Evolutionary conservation across 2,329 filamentous ascomycete species (phyloP).

Genomic region (Trichoderma sp.): DNA sequence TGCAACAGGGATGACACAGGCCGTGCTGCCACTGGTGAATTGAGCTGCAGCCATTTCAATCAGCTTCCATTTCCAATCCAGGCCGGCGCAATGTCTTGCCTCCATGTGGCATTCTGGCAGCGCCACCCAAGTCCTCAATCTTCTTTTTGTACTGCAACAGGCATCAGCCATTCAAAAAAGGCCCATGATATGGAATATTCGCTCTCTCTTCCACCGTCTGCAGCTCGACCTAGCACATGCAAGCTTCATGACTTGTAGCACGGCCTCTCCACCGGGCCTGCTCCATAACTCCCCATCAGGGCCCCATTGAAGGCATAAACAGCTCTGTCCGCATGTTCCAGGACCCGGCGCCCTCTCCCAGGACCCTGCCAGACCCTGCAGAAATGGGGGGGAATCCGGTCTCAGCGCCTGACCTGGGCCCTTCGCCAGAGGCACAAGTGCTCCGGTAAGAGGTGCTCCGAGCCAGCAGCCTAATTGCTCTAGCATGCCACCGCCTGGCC

Average conservation of each 20-base stretch:
- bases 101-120: conserved; percentile 8
- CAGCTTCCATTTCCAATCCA: background rate
- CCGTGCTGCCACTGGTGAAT: background rate
- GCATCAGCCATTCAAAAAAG: background rate
- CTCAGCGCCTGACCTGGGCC: conserved; percentile 12
- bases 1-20: conserved; percentile 21
- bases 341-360: background rate
- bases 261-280: background rate
- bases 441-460: background rate
- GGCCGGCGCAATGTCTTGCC: background rate
- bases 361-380: conserved; percentile 17
- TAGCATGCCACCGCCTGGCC: background rate
- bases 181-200: conserved; percentile 10
- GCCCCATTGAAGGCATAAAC: background rate
- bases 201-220: conserved; percentile 2
- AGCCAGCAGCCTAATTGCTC: background rate
- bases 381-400: background rate
- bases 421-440: conserved; percentile 3
- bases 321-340: background rate
- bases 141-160: background rate
- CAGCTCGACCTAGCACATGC: background rate
- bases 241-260: background rate
- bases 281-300: conserved; percentile 1
- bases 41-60: background rate
- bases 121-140: background rate